Evolutionary conservation across 1,139 yeast genomes (phyloP), one percentile per base, ranked within the genome.

Genomic region (Yamadazyma diospyri): DNA sequence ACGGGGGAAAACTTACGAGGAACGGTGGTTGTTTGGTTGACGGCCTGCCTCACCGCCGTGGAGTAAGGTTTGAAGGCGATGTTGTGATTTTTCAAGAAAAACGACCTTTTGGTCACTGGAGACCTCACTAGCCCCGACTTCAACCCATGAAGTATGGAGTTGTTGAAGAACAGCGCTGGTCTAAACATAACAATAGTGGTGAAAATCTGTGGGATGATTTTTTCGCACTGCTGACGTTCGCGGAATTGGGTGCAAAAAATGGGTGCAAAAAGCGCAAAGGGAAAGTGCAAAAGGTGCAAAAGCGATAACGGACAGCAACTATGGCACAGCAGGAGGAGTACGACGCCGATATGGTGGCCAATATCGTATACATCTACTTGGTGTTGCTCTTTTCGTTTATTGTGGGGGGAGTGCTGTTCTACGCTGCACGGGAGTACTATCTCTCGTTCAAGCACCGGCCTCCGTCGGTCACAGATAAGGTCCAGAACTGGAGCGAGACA

Each of bases 351-450:
- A 33, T 59, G n/a, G 34, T 59, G 3, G 48, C 63, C n/a, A 57
- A 53, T 35, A 46, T 55, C 3, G 41, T 57, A n/a, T 60, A 59
- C 36, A 48, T 58, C 4, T 59, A 59, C 30, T 34, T 58, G 27
- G 37, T 57, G 2, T 33, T 60, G n/a, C 45, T 58, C 9, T 45
- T 57, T 19, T 34, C 34, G 3, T 45, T 50, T 8, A 40, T 55
- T 4, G 51, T 57, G 2, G 5, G 48, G 2, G 59, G 55, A 2
- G 53, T 53, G 0, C 27, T 51, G 1, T 28, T 46, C 3, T 61
- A 57, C 48, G 63, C 53, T 0, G 19, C 53, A 2, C 41, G 65
- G 35, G 65, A 61, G 37, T 59, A 54, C 33, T 33, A 36, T 13
- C 30, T 57, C 3, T 52, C 59, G 2, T 34, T 40, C 10, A 40